Base-by-base conservation (phyloP, 345 rosid species). In the Citrus glauca region DNA sequence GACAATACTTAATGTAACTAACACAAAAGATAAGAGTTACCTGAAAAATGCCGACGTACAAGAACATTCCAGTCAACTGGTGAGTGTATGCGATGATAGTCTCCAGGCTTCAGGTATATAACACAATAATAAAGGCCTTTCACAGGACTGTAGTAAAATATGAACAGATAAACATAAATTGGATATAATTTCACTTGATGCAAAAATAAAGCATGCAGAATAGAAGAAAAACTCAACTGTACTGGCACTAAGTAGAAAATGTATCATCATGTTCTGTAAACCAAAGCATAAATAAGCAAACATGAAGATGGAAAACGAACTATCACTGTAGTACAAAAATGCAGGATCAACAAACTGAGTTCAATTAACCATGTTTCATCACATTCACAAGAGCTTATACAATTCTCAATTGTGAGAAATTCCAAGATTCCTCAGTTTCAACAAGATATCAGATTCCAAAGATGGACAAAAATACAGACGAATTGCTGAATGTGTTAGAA, bases 111-210 rank as follows among this genome's bases (percentile, higher is more conserved):
- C 82, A 96, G 86, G 88, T 96, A 96, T 83, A 96, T 88, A 63
- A 96, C 99, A 77, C 98, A 96, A 85, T 92, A 96, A 85, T 91
- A 94, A 60, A 96, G 95, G 85, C 98, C 97, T 80, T 86, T 92
- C 87, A 84, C 79, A 37, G 98, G 91, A 84, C 97, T 93, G 92
- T 90, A 85, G 80, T 57, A n/a, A 81, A 57, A 67, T 56, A 10
- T 71, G 48, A 72, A 27, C 73, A 45, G 66, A 72, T 24, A 33
- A 20, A 78, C 69, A 9, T 60, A 48, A 50, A 11, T 60, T 37
- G 53, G 50, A 40, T n/a, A 28, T 19, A 28, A 19, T 55, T 67
- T 22, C 57, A 50, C 45, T 33, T 33, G 42, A 11, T 53, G 73
- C 20, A 70, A 63, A 8, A 78, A 72, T 69, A n/a, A 74, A 63